Evolutionary conservation across 768 basidiomycete species (phyloP), one percentile per base, ranked within the genome.

Genomic region (Boletus sp.): DNA sequence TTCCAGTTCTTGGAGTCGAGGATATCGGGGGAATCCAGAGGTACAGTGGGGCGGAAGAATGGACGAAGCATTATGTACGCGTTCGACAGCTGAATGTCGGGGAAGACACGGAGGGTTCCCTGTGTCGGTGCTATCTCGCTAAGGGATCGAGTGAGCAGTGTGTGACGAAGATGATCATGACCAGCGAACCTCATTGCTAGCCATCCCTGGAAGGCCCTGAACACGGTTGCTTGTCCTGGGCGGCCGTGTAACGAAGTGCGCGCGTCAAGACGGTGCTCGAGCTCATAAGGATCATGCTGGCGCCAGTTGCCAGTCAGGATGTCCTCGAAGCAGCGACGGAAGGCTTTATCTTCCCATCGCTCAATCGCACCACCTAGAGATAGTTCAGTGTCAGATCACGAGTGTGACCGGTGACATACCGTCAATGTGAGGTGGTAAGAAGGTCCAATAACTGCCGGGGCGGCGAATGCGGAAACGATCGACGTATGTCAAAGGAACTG

Each of bases 201-300:
- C 89, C 89, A 90, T 17, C 88, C 89, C 63, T 90, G 89, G 75
- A 86, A 90, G 2, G 84, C 83, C 52, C 82, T 74, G 65, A 84
- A 83, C 8, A 83, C 76, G 55, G 69, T 81, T 18, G 79, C 77
- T 69, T 82, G 83, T 52, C 75, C 78, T 4, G 78, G 76, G 9
- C 78, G 75, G 37, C 83, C 78, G 70, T 90, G 89, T 54, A 90
- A 64, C 20, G 87, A 87, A 48, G 75, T 83, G 36, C 79, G 72
- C 1, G 87, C 89, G 53, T 82, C 68, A 29, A 90, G 70, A 39
- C 87, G 78, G 36, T 80, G 78, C 42, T 78, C 78, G 5, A 87
- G 73, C 40, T 83, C 83, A 59, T 84, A 90, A 5, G 87, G 82
- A 66, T 89, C 85, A 64, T 90, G 86, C 39, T 76, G 64, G 37